phyloP scores from a whole-genome alignment of 257 asterid species.

The Gentiana straminea region DNA sequence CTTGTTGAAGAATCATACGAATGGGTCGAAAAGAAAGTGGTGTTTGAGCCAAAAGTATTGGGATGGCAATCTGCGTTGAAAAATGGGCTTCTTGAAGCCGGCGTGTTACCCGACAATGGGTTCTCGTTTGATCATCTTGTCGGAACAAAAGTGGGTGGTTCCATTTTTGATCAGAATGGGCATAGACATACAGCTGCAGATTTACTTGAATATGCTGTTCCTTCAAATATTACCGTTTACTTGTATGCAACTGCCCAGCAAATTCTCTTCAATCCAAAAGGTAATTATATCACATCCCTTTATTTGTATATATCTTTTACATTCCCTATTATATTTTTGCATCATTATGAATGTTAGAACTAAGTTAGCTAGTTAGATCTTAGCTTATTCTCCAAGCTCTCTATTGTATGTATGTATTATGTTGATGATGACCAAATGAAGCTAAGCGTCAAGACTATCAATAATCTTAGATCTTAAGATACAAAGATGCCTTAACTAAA shows the following conservation, averaged over 20 bases:
- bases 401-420: too few species aligned
- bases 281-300: conserved; percentile 7
- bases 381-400: too few species aligned
- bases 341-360: too few species aligned
- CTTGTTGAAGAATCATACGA: conserved; percentile 1
- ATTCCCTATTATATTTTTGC: too few species aligned
- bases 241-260: conserved; percentile 48
- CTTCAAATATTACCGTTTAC: conserved; percentile 26
- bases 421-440: too few species aligned
- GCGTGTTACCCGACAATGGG: conserved; percentile 2
- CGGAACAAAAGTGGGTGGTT: conserved; percentile 6
- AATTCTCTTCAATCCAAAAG: conserved; percentile 38
- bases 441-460: too few species aligned
- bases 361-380: too few species aligned
- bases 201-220: conserved; percentile 56
- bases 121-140: neutral
- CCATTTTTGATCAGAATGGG: conserved; percentile 3
- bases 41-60: neutral
- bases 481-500: too few species aligned
- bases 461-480: too few species aligned
- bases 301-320: too few species aligned
- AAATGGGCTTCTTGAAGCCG: conserved; percentile 5
- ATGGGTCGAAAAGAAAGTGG: conserved; percentile 9
- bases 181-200: conserved; percentile 78
- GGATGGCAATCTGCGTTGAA: conserved; percentile 6